Conservation (phyloP, 169 alveolate genomes). For the Plasmodium gonderi region DNA sequence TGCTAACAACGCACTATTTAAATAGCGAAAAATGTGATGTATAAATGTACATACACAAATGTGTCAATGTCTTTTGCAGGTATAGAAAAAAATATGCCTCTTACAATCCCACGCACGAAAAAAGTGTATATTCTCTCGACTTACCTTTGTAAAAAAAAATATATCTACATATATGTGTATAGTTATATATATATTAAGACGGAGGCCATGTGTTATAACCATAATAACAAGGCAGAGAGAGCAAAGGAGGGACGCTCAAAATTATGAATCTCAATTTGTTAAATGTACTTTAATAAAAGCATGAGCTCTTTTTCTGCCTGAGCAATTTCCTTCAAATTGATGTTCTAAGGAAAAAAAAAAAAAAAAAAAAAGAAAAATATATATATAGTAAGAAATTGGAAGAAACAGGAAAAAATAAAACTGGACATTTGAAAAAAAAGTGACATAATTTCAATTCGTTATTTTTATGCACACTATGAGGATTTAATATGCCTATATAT, state of each 20-base stretch:
- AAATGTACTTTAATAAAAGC: constrained; percentile 31
- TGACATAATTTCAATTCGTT: too few relatives aligned
- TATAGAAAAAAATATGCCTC: not conserved
- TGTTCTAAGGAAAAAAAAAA: constrained; percentile 6
- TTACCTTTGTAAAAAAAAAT: not conserved
- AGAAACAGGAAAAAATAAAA: too few relatives aligned
- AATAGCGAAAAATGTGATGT: too few relatives aligned
- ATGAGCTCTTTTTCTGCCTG: constrained; percentile 52
- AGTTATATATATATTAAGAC: too few relatives aligned
- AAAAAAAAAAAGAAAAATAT: not conserved
- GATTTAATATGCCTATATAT: too few relatives aligned
- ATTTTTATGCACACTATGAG: too few relatives aligned
- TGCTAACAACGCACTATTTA: not conserved
- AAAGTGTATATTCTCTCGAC: too few relatives aligned
- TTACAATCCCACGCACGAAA: not conserved
- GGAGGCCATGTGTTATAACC: not conserved
- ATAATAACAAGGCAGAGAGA: not conserved
- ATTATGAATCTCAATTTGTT: not conserved
- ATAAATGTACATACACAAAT: not conserved
- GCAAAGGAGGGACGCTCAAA: not conserved
- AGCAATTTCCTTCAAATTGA: constrained; percentile 26
- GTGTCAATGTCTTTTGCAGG: not conserved
- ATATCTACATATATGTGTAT: not conserved
- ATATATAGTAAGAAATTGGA: too few relatives aligned
- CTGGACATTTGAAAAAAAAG: too few relatives aligned